Evolutionary conservation across 768 basidiomycete species (phyloP).

Genomic region (Lenzites betulinus): DNA sequence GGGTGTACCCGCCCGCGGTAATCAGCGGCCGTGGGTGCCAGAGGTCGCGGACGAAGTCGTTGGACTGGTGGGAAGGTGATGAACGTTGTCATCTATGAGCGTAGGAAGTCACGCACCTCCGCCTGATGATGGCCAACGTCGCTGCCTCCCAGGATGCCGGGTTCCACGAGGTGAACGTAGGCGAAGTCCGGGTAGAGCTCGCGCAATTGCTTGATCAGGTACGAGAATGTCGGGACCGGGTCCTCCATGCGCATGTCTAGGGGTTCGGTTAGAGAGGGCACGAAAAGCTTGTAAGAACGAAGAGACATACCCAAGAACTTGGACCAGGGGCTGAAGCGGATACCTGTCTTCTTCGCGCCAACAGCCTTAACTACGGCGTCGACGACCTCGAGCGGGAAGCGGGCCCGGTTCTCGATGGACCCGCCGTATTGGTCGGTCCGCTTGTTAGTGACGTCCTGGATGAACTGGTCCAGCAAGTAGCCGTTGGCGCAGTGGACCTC

Average conservation of each 20-base stretch:
- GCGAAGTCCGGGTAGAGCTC: conserved; percentile 7
- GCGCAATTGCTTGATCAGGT: conserved; percentile 27
- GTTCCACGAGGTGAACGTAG: conserved; percentile 37
- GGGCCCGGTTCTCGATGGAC: conserved; percentile 42
- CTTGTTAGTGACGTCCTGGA: conserved; percentile 39
- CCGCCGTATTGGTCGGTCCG: conserved; percentile 52
- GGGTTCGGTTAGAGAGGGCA: background rate
- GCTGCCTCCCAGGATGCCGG: conserved; percentile 1
- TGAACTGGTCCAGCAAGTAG: conserved; percentile 41
- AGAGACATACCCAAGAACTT: conserved; percentile 29
- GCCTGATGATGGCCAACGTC: background rate
- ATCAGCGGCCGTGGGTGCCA: conserved; percentile 28
- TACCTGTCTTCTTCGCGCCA: conserved; percentile 42
- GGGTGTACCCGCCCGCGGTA: conserved; percentile 26
- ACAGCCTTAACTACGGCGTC: conserved; percentile 40
- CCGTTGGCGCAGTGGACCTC: conserved; percentile 30
- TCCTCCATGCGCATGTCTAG: conserved; percentile 52
- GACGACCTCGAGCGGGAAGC: conserved; percentile 46
- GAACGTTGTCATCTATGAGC: background rate
- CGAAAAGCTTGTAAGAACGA: background rate
- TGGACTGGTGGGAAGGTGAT: conserved; percentile 13
- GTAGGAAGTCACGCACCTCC: background rate
- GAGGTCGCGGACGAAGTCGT: conserved; percentile 27
- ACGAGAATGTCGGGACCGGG: conserved; percentile 53
- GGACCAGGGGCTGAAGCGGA: conserved; percentile 40